Conservation (phyloP, 2,329 filamentous ascomycete species). For the Gnomoniopsis smithogilvyi region DNA sequence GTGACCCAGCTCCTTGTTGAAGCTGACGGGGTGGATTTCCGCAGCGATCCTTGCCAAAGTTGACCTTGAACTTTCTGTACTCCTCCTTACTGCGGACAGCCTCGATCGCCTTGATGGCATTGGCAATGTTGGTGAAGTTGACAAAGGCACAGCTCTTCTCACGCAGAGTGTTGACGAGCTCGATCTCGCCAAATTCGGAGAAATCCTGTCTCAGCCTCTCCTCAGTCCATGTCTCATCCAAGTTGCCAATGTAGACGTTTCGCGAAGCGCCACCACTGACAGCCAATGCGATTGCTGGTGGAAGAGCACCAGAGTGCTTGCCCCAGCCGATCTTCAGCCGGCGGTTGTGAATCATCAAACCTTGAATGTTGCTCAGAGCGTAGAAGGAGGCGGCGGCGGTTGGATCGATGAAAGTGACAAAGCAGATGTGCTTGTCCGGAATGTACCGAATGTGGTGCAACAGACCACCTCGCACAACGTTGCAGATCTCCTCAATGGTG, state of each 20-base stretch:
- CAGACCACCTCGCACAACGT: conserved; percentile 91
- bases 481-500: conserved; percentile 99
- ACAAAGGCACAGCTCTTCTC: conserved; percentile 99
- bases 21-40: conserved; percentile 93
- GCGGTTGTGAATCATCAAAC: conserved; percentile 98
- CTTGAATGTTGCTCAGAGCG: conserved; percentile 93
- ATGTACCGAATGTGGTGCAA: conserved; percentile 99
- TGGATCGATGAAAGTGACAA: conserved; percentile 98
- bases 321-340: conserved; percentile 98
- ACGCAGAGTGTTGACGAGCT: conserved; percentile 90
- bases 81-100: conserved; percentile 92
- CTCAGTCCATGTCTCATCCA: conserved; percentile 97
- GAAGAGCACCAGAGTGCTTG: conserved; percentile 95
- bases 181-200: conserved; percentile 95
- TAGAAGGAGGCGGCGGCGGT: conserved; percentile 98
- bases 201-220: conserved; percentile 95
- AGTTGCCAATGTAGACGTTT: conserved; percentile 96
- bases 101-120: conserved; percentile 99
- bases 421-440: conserved; percentile 99
- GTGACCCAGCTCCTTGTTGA: conserved; percentile 63
- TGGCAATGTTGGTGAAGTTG: conserved; percentile 99
- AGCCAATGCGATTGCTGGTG: conserved; percentile 90
- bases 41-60: conserved; percentile 98
- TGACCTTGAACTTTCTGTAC: conserved; percentile 98
- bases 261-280: conserved; percentile 96